Conservation (phyloP, 2,329 filamentous ascomycete species). For the Harringtonia lauricola region DNA sequence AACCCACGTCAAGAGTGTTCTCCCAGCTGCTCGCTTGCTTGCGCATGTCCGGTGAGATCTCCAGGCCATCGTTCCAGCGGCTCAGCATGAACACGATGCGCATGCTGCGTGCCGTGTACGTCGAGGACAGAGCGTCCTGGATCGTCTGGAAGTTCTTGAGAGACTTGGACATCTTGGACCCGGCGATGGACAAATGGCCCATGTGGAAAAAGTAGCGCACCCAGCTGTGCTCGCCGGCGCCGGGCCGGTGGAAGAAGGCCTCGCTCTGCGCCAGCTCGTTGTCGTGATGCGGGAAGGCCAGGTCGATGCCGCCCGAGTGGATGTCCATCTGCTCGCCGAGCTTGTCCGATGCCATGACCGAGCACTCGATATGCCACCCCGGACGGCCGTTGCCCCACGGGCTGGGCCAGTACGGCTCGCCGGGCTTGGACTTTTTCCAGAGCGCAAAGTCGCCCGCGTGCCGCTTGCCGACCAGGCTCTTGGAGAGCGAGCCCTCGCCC, state of each 20-base stretch:
- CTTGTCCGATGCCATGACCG: conserved; percentile 58
- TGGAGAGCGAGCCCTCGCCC: conserved; percentile 54
- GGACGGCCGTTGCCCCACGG: conserved; percentile 58
- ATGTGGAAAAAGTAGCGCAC: conserved; percentile 68
- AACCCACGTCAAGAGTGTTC: conserved; percentile 12
- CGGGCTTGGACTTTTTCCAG: conserved; percentile 51
- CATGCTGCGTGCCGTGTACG: conserved; percentile 54
- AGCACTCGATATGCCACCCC: conserved; percentile 69
- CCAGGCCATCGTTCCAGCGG: conserved; percentile 58
- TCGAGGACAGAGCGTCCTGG: conserved; percentile 46
- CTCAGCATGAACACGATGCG: conserved; percentile 60
- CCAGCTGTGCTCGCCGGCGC: conserved; percentile 31
- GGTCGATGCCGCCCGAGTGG: conserved; percentile 60
- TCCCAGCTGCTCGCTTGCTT: conserved; percentile 51
- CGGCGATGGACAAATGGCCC: conserved; percentile 38
- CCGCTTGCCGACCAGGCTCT: conserved; percentile 47
- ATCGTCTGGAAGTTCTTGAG: conserved; percentile 68
- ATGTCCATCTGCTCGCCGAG: conserved; percentile 58
- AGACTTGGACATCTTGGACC: conserved; percentile 63
- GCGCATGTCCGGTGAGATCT: conserved; percentile 56
- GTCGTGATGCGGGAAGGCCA: conserved; percentile 35
- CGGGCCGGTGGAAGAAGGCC: conserved; percentile 46
- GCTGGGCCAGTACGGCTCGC: conserved; percentile 41
- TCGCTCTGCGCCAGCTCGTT: conserved; percentile 65
- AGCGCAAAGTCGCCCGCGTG: conserved; percentile 56